Conservation (phyloP, 192 early-diverging fungal genomes). For the Lunasporangiospora selenospora region DNA sequence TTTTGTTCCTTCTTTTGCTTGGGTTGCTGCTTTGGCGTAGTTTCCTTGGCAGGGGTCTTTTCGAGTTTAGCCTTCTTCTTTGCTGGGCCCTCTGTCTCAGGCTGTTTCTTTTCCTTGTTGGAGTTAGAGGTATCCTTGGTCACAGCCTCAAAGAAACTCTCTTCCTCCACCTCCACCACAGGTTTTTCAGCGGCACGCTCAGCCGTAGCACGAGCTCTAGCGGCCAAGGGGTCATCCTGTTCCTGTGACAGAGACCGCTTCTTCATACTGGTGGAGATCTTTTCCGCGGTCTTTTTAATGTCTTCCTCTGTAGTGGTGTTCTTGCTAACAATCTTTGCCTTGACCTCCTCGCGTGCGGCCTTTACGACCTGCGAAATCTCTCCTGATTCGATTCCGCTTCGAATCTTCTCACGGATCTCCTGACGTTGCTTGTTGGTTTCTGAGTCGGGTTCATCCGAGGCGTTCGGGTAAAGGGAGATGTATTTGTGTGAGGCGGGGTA, state of each 20-base stretch:
- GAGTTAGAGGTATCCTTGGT: constrained; percentile 19
- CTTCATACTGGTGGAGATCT: constrained; percentile 37
- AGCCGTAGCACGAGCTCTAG: constrained; percentile 36
- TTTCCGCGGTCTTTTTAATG: constrained; percentile 27
- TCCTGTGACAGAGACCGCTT: constrained; percentile 12
- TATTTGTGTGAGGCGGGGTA: constrained; percentile 54
- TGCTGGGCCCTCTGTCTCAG: not conserved
- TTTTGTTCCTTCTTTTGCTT: too few relatives aligned
- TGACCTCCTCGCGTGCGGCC: constrained; percentile 21
- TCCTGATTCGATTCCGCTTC: constrained; percentile 18
- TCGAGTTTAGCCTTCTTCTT: constrained; percentile 1
- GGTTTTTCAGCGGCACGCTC: constrained; percentile 10
- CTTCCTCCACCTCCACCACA: constrained; percentile 3
- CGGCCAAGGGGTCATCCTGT: constrained; percentile 18
- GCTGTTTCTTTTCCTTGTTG: not conserved
- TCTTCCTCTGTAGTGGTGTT: constrained; percentile 24
- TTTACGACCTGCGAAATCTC: constrained; percentile 32
- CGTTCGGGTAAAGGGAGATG: constrained; percentile 49
- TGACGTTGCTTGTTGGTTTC: constrained; percentile 3
- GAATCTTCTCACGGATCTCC: constrained; percentile 47
- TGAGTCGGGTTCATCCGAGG: constrained; percentile 35
- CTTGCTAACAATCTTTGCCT: constrained; percentile 39
- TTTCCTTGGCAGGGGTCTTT: too few relatives aligned
- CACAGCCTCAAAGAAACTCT: constrained; percentile 37
- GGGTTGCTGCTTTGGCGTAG: too few relatives aligned